Evolutionary conservation across 1,284 basidiomycete species (phyloP), one percentile per base, ranked within the genome.

Genomic region (Meripilus lineatus): DNA sequence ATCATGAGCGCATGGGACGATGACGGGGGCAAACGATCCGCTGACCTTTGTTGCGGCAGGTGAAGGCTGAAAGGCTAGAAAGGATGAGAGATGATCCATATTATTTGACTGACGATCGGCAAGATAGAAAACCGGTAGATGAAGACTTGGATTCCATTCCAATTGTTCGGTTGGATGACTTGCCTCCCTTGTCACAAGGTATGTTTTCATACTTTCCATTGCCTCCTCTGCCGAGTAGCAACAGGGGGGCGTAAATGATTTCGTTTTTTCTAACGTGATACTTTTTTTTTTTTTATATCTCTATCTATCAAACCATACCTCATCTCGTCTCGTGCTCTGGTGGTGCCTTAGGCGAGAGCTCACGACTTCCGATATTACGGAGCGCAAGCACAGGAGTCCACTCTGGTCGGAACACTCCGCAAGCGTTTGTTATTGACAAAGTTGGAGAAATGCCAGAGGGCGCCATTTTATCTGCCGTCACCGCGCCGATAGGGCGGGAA

Each of bases 131-230:
- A 44, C 54, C 59, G 39, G 28, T n/a, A 30, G 28, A 30, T 8
- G 75, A 82, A 21, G 89, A 93, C 57, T 57, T 95, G 11, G 91
- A 93, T 54, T 74, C 79, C 4, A 94, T 95, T 63, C 89, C 93
- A 0, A 79, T 95, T 22, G 86, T 93, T 21, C 77, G 69, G 51
- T 69, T 95, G 25, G 89, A 94, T 42, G 77, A 75, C 50, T 69
- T 87, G 59, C 79, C 79, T 5, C 67, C 75, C 3, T 61, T 74
- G 25, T 50, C 67, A 21, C 64, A 65, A 57, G 66, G 72, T 74
- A 51, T 30, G 8, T 30, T 30, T n/a, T 30, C n/a, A 30, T 30
- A 10, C 8, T 30, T 30, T 30, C 28, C 28, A 30, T 10, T 30
- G 10, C n/a, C n/a, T 30, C 28, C 28, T 10, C 8, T 30, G 10